Percentiles rank a stretch among this genome's conserved stretches.
phyloP scores from a whole-genome alignment of 2,329 filamentous ascomycete genomes.

The Cladosporium phlei region DNA sequence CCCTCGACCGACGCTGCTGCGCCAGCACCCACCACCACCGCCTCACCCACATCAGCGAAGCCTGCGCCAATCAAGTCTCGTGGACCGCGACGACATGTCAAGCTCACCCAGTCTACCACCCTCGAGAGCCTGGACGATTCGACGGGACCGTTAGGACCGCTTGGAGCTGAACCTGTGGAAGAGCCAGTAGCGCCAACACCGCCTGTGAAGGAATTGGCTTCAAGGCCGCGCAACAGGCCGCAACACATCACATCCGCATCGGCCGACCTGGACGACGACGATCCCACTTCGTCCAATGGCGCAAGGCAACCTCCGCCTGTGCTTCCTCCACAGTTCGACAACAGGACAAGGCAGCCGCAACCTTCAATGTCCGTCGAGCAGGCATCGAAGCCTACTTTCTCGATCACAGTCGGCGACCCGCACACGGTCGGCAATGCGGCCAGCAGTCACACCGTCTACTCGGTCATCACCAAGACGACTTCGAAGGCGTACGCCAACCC shows the following conservation, averaged over 20 bases:
- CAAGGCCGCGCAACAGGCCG: conserved; percentile 35
- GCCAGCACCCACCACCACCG: conserved; percentile 21
- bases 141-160: conserved; percentile 69
- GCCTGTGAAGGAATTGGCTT: conserved; percentile 57
- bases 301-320: conserved; percentile 63
- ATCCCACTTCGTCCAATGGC: conserved; percentile 40
- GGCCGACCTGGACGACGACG: conserved; percentile 63
- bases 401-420: conserved; percentile 89
- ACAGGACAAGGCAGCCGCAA: conserved; percentile 50
- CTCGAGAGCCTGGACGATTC: conserved; percentile 71
- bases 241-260: conserved; percentile 36
- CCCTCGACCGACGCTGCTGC: conserved; percentile 13
- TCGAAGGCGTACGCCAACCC: conserved; percentile 92
- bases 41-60: conserved; percentile 20
- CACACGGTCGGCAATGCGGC: conserved; percentile 97
- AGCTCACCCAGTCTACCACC: conserved; percentile 70
- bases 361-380: conserved; percentile 90
- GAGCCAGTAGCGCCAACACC: conserved; percentile 58
- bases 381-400: conserved; percentile 84
- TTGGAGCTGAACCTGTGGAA: conserved; percentile 48
- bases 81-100: conserved; percentile 58
- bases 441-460: conserved; percentile 96
- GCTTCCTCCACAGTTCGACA: conserved; percentile 45
- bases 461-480: conserved; percentile 89
- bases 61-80: conserved; percentile 38